Evolutionary conservation across 2,329 filamentous ascomycete genomes (phyloP), one percentile per base, ranked within the genome.

Genomic region (Colletotrichum scovillei): DNA sequence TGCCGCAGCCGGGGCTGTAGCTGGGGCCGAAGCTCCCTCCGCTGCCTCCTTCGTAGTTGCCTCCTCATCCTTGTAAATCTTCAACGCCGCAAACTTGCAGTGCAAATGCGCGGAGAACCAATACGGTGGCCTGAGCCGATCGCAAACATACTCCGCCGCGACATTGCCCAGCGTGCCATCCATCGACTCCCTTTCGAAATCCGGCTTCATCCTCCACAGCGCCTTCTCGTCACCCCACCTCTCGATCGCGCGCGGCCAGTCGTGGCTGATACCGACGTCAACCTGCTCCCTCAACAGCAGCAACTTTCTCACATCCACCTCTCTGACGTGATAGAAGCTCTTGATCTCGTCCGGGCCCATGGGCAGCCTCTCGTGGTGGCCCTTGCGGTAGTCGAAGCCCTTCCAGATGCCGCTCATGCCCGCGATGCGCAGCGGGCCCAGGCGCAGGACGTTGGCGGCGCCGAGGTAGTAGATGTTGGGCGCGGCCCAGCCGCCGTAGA

Each of bases 391-490:
- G 83, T 98, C 93, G 78, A 92, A 93, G 2, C 92, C 93, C 82
- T 98, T 98, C 94, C 94, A 99, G 75, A 99, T 99, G 6, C 97
- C 97, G 66, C 94, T 97, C 81, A 98, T 86, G 5, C 93, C 96
- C 46, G 95, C 94, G 74, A 99, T 97, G 26, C 97, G 92, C 62
- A 99, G 84, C 1, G 94, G 93, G 0, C 96, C 96, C 38, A 97
- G 86, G 22, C 93, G 92, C 53, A 99, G 81, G 9, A 99, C 92
- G 80, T 97, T 98, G 73, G 97, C 95, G 42, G 95, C 94, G 62
- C 97, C 97, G 81, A 98, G 89, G 84, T 98, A 99, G 86, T 98
- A 99, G 75, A 99, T 98, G 77, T 97, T 97, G 9, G 95, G 95
- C 8, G 96, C 96, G 6, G 95, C 97, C 97, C 97, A 99, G 63